These are phyloP conservation scores for Solanum sparsipilum DNA, from an alignment of 257 asterid species.

Conservation along the genomic window DNA sequence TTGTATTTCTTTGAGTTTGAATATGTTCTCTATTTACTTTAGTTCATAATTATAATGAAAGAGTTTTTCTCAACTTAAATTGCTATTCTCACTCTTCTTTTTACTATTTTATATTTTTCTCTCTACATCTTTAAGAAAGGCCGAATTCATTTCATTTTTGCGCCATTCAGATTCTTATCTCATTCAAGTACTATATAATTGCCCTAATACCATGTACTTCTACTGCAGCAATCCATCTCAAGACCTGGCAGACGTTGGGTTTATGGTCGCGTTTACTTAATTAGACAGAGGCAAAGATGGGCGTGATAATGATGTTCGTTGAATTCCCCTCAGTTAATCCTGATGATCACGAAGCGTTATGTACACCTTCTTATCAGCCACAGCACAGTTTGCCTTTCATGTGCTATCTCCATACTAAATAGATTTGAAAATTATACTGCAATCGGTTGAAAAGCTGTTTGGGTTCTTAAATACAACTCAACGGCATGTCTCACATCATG, in stretches of 20 bases:
- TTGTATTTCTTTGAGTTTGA: too few species aligned
- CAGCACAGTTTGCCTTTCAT: background rate
- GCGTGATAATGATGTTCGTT: slow-evolving; percentile 10
- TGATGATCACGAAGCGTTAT: background rate
- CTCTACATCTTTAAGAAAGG: too few species aligned
- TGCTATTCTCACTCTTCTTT: too few species aligned
- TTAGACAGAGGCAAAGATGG: slow-evolving; percentile 52
- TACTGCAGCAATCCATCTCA: slow-evolving; percentile 53
- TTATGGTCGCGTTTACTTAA: slow-evolving; percentile 88
- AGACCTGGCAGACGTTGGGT: slow-evolving; percentile 72
- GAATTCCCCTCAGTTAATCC: background rate
- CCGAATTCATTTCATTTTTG: too few species aligned
- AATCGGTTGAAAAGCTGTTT: background rate
- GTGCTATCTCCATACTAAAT: background rate
- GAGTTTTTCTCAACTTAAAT: too few species aligned
- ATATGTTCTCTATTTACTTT: too few species aligned
- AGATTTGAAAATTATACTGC: background rate
- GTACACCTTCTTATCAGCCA: background rate
- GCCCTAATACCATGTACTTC: background rate
- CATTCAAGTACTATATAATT: background rate
- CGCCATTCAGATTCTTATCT: background rate
- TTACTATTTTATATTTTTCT: too few species aligned
- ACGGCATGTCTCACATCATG: background rate
- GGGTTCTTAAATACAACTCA: background rate
- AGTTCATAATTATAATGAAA: too few species aligned